phyloP scores from a whole-genome alignment of 2,329 filamentous ascomycete species.

The Calonectria hawksworthii region DNA sequence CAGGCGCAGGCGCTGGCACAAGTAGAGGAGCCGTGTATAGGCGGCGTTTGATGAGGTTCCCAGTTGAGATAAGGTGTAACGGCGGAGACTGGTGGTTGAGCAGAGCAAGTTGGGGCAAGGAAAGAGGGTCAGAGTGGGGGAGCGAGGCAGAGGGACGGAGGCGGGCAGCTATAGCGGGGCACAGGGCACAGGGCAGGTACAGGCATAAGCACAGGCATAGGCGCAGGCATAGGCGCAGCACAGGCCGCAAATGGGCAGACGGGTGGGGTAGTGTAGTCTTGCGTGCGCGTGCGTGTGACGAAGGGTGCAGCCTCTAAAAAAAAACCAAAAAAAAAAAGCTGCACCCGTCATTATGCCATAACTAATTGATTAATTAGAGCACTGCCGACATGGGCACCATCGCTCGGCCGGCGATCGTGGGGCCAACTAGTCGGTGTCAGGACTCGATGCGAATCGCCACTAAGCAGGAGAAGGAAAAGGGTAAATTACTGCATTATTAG shows the following conservation, averaged over 20 bases:
- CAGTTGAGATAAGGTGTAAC: constrained; percentile 5
- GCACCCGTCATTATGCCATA: neutral
- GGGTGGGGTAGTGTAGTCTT: constrained; percentile 25
- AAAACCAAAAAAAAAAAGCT: neutral
- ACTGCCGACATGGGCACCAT: neutral
- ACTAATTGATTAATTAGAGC: constrained; percentile 4
- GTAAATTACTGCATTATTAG: neutral
- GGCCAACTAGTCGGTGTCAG: neutral
- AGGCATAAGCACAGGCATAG: neutral
- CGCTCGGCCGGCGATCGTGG: neutral
- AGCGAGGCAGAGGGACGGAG: constrained; percentile 5
- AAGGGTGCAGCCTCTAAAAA: neutral
- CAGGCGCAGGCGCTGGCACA: neutral
- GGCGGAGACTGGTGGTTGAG: constrained; percentile 4
- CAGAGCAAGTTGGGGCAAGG: neutral
- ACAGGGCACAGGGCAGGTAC: neutral
- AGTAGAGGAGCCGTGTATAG: neutral
- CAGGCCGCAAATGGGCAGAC: constrained; percentile 18
- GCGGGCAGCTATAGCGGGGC: neutral
- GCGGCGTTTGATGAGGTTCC: constrained; percentile 2
- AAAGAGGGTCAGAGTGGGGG: neutral
- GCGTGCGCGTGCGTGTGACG: constrained; percentile 14
- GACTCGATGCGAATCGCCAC: constrained; percentile 2
- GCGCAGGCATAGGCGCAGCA: constrained; percentile 1
- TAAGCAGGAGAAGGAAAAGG: neutral